Percentiles rank a stretch among this genome's conserved stretches.
These are phyloP conservation scores for Lachnum nothofagi DNA, from an alignment of 2,329 filamentous ascomycete genomes.

Conservation along the genomic window DNA sequence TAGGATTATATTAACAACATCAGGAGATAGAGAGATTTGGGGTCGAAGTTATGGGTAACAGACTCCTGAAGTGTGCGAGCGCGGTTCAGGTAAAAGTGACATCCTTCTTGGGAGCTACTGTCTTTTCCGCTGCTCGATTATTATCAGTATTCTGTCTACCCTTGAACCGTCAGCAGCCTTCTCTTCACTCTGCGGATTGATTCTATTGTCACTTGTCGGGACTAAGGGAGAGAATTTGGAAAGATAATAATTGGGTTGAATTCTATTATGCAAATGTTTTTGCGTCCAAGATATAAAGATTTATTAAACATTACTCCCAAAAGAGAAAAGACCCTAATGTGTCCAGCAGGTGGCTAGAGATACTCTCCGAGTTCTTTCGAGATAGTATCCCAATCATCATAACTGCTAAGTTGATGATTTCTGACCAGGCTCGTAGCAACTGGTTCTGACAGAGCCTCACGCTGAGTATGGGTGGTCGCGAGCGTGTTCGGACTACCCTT, in stretches of 20 bases:
- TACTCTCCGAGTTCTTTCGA: conserved; percentile 12
- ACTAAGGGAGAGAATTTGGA: conserved; percentile 2
- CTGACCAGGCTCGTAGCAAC: too few relatives aligned
- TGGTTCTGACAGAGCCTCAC: too few relatives aligned
- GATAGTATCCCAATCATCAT: conserved; percentile 15
- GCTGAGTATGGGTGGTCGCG: too few relatives aligned
- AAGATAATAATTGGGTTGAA: conserved; percentile 5
- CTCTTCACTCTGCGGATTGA: too few relatives aligned
- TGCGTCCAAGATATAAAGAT: not conserved
- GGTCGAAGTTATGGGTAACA: not conserved
- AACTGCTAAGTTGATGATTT: conserved; percentile 10
- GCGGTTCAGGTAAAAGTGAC: conserved; percentile 1
- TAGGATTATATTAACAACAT: not conserved
- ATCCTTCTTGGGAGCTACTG: conserved; percentile 1
- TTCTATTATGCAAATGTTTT: conserved; percentile 8
- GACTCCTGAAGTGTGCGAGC: not conserved
- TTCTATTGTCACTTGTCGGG: conserved; percentile 2
- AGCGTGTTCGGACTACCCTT: too few relatives aligned
- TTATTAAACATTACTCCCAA: not conserved
- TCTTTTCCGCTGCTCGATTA: conserved; percentile 4
- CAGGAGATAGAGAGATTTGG: not conserved
- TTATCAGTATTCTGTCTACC: conserved; percentile 1
- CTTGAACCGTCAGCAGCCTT: too few relatives aligned
- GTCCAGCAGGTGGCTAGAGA: conserved; percentile 8
- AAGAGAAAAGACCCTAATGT: conserved; percentile 7